Conservation (phyloP, 305 asterid genomes). For the Caryopteris hybrid region DNA sequence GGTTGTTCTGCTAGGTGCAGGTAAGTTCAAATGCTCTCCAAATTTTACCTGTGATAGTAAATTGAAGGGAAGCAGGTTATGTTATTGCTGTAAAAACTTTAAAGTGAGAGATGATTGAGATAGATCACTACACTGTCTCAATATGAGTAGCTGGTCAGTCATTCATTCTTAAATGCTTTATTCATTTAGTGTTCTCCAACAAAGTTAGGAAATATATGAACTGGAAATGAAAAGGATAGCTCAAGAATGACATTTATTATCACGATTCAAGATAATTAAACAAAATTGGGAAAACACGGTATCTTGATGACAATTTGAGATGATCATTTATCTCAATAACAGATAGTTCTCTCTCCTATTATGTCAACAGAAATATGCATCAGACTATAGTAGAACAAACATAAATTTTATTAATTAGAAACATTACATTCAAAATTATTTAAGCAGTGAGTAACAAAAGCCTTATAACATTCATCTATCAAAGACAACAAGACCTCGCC, state of each 20-base stretch:
- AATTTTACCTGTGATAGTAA: neutral
- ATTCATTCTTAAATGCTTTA: neutral
- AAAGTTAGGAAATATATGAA: neutral
- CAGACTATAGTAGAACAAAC: neutral
- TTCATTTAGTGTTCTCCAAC: neutral
- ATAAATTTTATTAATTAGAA: neutral
- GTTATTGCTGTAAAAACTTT: neutral
- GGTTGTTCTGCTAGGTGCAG: slow-evolving; percentile 95
- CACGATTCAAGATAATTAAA: neutral
- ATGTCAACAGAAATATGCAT: neutral
- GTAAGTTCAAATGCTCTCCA: slow-evolving; percentile 33
- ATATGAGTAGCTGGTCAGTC: neutral
- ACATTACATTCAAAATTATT: neutral
- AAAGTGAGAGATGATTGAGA: neutral
- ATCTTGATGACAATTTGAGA: neutral
- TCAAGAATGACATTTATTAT: neutral
- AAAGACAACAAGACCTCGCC: neutral
- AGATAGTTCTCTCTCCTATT: neutral
- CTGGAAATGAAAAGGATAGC: slow-evolving; percentile 7
- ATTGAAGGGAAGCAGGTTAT: neutral
- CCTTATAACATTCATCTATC: neutral
- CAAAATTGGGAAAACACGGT: neutral
- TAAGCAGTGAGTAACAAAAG: neutral
- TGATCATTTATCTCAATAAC: slow-evolving; percentile 7
- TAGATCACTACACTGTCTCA: neutral